Evolutionary conservation across 768 basidiomycete species (phyloP).

Genomic region (Lepiota brunneoincarnata): DNA sequence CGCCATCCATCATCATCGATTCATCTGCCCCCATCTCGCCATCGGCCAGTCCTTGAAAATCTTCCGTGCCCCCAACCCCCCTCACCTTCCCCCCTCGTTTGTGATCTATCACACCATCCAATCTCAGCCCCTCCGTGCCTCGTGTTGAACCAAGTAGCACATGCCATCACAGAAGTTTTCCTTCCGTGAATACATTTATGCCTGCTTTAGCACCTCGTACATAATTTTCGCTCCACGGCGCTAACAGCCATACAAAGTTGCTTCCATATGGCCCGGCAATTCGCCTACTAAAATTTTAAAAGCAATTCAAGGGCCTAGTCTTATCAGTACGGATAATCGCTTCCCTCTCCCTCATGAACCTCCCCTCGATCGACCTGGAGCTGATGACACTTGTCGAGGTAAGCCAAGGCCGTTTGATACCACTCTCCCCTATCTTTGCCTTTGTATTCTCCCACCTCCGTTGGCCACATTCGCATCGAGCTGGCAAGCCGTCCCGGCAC

Average conservation of each 20-base stretch:
- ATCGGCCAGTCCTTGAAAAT: neutral
- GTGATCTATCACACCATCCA: conserved; percentile 3
- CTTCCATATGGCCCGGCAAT: neutral
- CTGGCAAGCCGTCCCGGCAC: conserved; percentile 61
- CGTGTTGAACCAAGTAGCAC: conserved; percentile 4
- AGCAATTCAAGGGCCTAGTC: neutral
- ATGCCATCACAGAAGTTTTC: conserved; percentile 7
- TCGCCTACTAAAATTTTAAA: too few species aligned
- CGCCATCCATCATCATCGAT: neutral
- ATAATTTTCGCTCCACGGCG: neutral
- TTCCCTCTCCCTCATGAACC: conserved; percentile 7
- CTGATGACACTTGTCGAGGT: conserved; percentile 30
- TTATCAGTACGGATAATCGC: conserved; percentile 8
- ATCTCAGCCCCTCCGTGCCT: conserved; percentile 3
- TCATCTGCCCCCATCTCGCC: conserved; percentile 1
- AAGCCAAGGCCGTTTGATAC: conserved; percentile 31
- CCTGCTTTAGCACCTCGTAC: neutral
- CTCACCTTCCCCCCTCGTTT: neutral
- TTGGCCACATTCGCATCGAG: conserved; percentile 64
- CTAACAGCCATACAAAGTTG: neutral
- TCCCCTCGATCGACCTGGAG: conserved; percentile 13
- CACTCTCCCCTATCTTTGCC: conserved; percentile 30
- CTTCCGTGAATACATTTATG: neutral
- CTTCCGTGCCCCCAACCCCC: neutral
- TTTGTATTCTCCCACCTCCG: conserved; percentile 55